Percentiles rank a stretch among this genome's conserved stretches.
These are phyloP conservation scores for Neurospora sp. DNA, from an alignment of 495 filamentous ascomycete species.

Conservation along the genomic window DNA sequence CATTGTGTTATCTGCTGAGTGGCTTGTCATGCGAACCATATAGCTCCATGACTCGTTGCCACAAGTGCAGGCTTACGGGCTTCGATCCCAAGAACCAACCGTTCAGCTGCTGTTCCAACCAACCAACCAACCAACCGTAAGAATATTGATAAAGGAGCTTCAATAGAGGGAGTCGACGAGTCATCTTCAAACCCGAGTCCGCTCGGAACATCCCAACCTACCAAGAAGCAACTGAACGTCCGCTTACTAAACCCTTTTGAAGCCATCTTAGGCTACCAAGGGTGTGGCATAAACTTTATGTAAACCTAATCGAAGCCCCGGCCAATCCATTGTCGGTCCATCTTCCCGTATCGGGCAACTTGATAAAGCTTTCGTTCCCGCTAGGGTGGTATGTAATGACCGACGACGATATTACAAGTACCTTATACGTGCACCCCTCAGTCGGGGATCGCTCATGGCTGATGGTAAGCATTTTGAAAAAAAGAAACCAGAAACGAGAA, in stretches of 20 bases:
- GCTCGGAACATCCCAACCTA: background rate
- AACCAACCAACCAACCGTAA: background rate
- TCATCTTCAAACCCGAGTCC: background rate
- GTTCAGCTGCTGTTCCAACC: background rate
- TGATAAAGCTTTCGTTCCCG: background rate
- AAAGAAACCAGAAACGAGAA: background rate
- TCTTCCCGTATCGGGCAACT: background rate
- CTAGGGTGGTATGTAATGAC: background rate
- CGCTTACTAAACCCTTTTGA: background rate
- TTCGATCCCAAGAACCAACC: background rate
- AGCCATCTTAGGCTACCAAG: background rate
- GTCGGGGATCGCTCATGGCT: background rate
- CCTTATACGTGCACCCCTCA: background rate
- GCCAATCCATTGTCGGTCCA: background rate
- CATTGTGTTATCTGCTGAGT: background rate
- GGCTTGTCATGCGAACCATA: background rate
- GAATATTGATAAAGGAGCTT: background rate
- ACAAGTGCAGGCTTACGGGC: background rate
- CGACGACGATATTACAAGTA: background rate
- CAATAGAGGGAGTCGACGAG: background rate
- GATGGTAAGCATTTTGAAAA: background rate
- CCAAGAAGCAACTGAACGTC: background rate
- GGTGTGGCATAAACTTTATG: background rate
- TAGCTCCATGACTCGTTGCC: background rate
- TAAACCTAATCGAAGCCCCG: background rate